Base-by-base conservation (phyloP, 139 green algal genomes). In the Tetradesmus obliquus region DNA sequence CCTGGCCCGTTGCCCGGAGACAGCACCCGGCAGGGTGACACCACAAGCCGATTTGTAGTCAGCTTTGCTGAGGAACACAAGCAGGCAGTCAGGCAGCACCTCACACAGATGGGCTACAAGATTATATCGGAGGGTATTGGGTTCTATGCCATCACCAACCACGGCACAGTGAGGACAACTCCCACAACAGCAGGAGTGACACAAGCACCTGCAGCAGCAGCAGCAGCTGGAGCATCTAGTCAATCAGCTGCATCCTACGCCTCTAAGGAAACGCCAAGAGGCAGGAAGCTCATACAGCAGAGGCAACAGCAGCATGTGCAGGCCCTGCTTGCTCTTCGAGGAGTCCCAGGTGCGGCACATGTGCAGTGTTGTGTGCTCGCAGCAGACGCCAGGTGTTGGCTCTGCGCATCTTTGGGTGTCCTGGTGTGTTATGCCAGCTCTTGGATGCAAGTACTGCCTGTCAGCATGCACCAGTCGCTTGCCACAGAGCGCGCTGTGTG, bases 21-120 rank as follows among this genome's bases (percentile, higher is more conserved):
- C 10, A 76, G 66, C 66, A 76, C 66, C n/a, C 66, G 66, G 66
- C 66, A 76, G 66, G 66, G 66, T 58, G 15, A 58, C 58, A 57
- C 62, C 76, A 84, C n/a, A 71, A 72, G 54, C 54, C 54, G 87
- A 8, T 80, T 91, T 83, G 87, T 71, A 32, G 87, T 91, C 12
- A 32, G 32, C 22, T 91, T 91, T 66, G 58, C 45, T 13, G n/a
- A 79, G 12, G 55, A 74, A 19, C 74, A 86, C 12, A 60, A 24
- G 22, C 10, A 79, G 45, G 20, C 51, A 12, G 76, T 91, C 9
- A 22, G 53, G 55, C 19, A 53, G 60, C 79, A 88, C 8, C 51
- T 92, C 0, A 15, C 20, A 17, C 13, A 79, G 2, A 10, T 55
- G 53, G 88, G 88, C 4, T 92, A 84, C 22, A n/a, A 60, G 1